Evolutionary conservation across 73 alveolate species (phyloP).

Genomic region (Paramecium bursaria): DNA sequence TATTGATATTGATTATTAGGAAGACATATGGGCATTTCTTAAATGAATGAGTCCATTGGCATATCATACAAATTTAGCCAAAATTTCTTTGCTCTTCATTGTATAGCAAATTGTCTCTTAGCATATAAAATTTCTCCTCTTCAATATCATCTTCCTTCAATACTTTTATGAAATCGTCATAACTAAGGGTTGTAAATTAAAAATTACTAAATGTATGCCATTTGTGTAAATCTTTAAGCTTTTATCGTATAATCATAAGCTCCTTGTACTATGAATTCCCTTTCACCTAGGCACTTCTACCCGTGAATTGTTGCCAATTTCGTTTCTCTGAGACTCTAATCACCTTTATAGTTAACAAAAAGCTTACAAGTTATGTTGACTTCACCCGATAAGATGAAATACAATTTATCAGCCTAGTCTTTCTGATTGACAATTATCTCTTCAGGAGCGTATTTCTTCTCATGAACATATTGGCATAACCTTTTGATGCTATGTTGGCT

Average conservation of each 20-base stretch:
- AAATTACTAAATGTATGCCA: conserved; percentile 26
- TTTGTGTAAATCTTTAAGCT: conserved; percentile 2
- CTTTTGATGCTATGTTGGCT: conserved; percentile 6
- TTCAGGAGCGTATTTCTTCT: conserved; percentile 8
- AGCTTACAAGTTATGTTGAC: conserved; percentile 1
- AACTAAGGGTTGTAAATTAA: neutral
- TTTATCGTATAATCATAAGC: conserved; percentile 20
- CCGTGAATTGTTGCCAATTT: conserved; percentile 4
- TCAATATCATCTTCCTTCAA: conserved; percentile 37
- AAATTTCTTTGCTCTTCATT: conserved; percentile 15
- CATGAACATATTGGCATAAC: conserved; percentile 35
- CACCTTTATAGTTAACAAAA: conserved; percentile 3
- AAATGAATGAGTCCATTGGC: conserved; percentile 59
- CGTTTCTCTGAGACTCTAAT: conserved; percentile 29
- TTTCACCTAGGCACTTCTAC: conserved; percentile 29
- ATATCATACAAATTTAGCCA: conserved; percentile 31
- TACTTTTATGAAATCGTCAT: conserved; percentile 35
- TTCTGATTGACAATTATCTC: conserved; percentile 12
- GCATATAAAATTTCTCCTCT: conserved; percentile 49
- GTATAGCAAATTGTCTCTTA: conserved; percentile 22
- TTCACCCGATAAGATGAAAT: neutral
- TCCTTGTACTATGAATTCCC: conserved; percentile 26
- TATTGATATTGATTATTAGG: conserved; percentile 9
- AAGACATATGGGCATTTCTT: conserved; percentile 53
- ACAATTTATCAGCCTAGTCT: conserved; percentile 34